Evolutionary conservation across 176 grass and related monocot genomes (phyloP), one percentile per base, ranked within the genome.

Genomic region (Neostapfia colusana): DNA sequence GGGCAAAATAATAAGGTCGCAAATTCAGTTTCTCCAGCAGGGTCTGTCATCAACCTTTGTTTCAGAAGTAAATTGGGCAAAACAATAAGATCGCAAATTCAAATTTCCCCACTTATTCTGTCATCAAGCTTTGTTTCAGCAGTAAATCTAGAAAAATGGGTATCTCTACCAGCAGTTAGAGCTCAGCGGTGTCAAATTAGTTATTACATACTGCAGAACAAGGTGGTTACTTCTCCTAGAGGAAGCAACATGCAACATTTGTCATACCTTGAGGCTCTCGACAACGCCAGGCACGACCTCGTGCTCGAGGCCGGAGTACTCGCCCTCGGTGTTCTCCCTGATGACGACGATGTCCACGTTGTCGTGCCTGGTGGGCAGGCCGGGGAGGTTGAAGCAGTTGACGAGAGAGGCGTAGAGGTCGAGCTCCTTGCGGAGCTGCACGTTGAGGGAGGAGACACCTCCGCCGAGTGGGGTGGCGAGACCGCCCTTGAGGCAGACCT

Each of bases 261-360:
- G 2, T 13, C 59, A 41, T 91, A 97, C 94, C 94, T 97, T 97
- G 28, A 97, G 91, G 49, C 94, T 97, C 75, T 97, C 94, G 0
- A 97, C 94, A 45, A 97, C 94, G 31, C 94, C 94, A 2, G 94
- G 94, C 0, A 97, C 94, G 63, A 97, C 94, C 88, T 97, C 94
- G 38, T 97, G 94, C 84, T 97, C 94, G 63, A 93, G 86, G 6
- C 94, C 94, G 1, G 94, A 87, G 80, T 97, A 97, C 81, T 97
- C 94, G 10, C 94, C 94, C 75, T 97, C 94, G 4, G 94, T 97
- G 75, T 97, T 97, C 86, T 97, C 94, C 86, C 94, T 93, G 84
- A 97, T 93, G 54, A 97, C 94, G 55, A 93, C 94, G n/a, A 97
- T 97, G 75, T 97, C 94, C 3, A 97, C 94, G 59, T 97, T 93